Evolutionary conservation across 2,329 filamentous ascomycete genomes (phyloP).

Genomic region (Ophiocordyceps sinensis): DNA sequence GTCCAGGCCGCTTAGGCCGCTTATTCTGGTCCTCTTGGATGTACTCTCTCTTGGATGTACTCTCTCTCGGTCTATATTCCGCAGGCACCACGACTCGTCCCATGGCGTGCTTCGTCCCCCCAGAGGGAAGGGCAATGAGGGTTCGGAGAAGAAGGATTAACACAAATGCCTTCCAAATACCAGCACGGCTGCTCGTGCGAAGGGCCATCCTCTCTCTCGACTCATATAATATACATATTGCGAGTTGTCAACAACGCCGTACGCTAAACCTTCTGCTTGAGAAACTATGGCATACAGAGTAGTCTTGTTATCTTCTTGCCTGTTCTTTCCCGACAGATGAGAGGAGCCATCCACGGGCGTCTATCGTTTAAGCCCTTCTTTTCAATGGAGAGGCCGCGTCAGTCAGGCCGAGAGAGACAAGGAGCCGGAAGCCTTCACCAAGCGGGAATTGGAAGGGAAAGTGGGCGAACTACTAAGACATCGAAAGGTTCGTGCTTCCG

Average conservation of each 20-base stretch:
- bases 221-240: too few relatives aligned
- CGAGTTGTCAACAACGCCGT: neutral
- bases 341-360: conserved; percentile 3
- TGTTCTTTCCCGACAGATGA: neutral
- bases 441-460: conserved; percentile 1
- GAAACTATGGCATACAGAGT: neutral
- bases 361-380: conserved; percentile 1
- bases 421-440: conserved; percentile 6
- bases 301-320: neutral
- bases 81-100: too few relatives aligned
- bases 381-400: conserved; percentile 1
- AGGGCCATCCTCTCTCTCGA: too few relatives aligned
- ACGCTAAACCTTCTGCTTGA: neutral
- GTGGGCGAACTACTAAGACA: conserved; percentile 16
- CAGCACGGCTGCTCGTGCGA: too few relatives aligned
- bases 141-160: too few relatives aligned
- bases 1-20: too few relatives aligned
- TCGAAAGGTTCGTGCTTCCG: conserved; percentile 8
- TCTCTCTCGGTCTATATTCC: too few relatives aligned
- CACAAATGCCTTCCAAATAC: too few relatives aligned
- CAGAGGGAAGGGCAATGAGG: too few relatives aligned
- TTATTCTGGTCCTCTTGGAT: too few relatives aligned
- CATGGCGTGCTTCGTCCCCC: too few relatives aligned
- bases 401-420: neutral
- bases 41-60: too few relatives aligned